Evolutionary conservation across 768 basidiomycete species (phyloP).

Genomic region (Sporobolomyces roseus): DNA sequence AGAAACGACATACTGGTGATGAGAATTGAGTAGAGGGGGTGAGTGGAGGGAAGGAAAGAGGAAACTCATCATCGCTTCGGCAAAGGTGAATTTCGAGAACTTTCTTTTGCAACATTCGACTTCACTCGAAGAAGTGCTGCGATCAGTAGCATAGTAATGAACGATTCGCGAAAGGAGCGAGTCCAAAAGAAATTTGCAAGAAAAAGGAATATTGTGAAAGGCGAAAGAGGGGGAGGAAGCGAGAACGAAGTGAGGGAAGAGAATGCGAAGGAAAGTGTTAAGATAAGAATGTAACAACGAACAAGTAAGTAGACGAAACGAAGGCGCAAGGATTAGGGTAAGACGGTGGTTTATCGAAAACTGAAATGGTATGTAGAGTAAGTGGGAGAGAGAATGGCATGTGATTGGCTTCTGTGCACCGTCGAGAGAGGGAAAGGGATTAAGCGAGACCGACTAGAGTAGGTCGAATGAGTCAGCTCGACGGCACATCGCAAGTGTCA

Average conservation of each 20-base stretch:
- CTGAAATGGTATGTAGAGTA: too few species aligned
- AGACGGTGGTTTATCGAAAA: too few species aligned
- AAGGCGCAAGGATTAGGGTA: neutral
- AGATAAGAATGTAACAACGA: slow-evolving; percentile 13
- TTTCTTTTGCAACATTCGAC: too few species aligned
- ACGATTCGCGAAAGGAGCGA: too few species aligned
- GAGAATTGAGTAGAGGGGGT: neutral
- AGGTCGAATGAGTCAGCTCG: neutral
- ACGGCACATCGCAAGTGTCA: neutral
- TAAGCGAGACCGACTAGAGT: slow-evolving; percentile 3
- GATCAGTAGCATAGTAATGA: too few species aligned
- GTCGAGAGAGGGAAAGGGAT: neutral
- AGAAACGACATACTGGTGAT: slow-evolving; percentile 2
- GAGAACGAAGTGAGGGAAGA: neutral
- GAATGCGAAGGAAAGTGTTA: neutral
- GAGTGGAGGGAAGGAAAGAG: neutral
- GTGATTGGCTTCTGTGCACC: too few species aligned
- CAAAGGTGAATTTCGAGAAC: neutral
- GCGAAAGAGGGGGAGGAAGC: neutral
- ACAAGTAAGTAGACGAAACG: neutral
- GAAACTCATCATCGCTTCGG: neutral
- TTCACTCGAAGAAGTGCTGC: too few species aligned
- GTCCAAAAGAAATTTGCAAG: too few species aligned
- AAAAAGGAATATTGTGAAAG: neutral
- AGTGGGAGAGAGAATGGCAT: too few species aligned